Percentiles rank a stretch among this genome's conserved stretches.
These are phyloP conservation scores for Penicillium sp. DNA, from an alignment of 2,329 filamentous ascomycete species.

Conservation along the genomic window DNA sequence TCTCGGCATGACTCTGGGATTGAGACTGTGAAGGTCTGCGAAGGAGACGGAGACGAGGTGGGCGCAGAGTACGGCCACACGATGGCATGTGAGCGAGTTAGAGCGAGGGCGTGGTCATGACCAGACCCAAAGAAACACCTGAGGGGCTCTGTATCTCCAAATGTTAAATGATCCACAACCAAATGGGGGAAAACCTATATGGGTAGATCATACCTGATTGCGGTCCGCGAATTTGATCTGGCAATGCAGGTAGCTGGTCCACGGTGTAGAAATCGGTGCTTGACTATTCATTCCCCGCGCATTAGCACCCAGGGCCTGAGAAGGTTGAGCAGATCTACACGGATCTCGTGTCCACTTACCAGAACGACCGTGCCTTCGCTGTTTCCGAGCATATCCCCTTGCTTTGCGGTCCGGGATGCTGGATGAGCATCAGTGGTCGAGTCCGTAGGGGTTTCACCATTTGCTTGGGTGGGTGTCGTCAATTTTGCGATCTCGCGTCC, in stretches of 20 bases:
- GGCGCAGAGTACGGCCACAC: slow-evolving; percentile 79
- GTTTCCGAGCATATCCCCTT: slow-evolving; percentile 34
- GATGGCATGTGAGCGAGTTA: slow-evolving; percentile 80
- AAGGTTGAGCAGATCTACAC: slow-evolving; percentile 7
- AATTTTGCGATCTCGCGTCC: slow-evolving; percentile 22
- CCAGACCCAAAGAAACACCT: slow-evolving; percentile 66
- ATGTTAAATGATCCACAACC: slow-evolving; percentile 14
- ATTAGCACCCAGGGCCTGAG: slow-evolving; percentile 12
- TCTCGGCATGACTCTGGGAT: slow-evolving; percentile 72
- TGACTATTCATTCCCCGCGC: slow-evolving; percentile 54
- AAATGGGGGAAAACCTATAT: slow-evolving; percentile 9
- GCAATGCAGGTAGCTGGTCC: slow-evolving; percentile 79
- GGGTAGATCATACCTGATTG: slow-evolving; percentile 59
- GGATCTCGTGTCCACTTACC: slow-evolving; percentile 25
- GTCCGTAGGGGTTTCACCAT: slow-evolving; percentile 17
- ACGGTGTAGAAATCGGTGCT: slow-evolving; percentile 83
- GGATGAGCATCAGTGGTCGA: slow-evolving; percentile 32
- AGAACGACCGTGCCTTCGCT: slow-evolving; percentile 39
- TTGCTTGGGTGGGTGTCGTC: slow-evolving; percentile 10
- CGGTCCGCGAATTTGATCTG: slow-evolving; percentile 71
- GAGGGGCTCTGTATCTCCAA: slow-evolving; percentile 55
- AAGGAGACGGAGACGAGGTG: slow-evolving; percentile 29
- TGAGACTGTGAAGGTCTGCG: slow-evolving; percentile 75
- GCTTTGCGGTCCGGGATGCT: slow-evolving; percentile 41
- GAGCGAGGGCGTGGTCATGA: slow-evolving; percentile 72